Base-by-base conservation (phyloP, 768 basidiomycete species). In the Termitomyces sp. region DNA sequence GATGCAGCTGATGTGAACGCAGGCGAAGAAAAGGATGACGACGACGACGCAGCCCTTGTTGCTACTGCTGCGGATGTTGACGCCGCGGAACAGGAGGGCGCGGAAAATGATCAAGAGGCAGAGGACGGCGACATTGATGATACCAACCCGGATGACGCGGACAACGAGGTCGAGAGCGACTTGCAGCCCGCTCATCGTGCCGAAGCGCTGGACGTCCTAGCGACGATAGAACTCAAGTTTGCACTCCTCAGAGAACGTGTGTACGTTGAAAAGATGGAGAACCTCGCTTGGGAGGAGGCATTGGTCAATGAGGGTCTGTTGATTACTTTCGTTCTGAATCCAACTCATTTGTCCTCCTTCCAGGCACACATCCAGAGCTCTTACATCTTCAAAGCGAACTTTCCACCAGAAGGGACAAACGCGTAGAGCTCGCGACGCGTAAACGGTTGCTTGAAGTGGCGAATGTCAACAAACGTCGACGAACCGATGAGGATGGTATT, bases 221-320 rank as follows among this genome's bases (percentile, higher is more conserved):
- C 96, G 3, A 83, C 80, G 49, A 96, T 99, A 66, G 96, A 99
- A 70, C 85, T 98, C 74, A 93, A 92, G 69, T 97, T 95, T 73
- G 95, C 96, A 0, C 75, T 90, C 37, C 73, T 98, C 59, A 77
- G 96, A 51, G 95, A 98, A 71, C 80, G 86, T 54, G 79, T 98
- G 15, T 98, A 96, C 72, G 81, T 98, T 20, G 96, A 98, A 76
- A 91, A 95, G 72, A 94, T 98, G 93, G 91, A 94, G 45, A 86
- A 85, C 4, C 77, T 96, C 8, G 89, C 91, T 38, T 89, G 88
- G 85, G 96, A 98, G 73, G 94, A 98, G 69, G 76, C 83, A 14
- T 77, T 95, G 67, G 81, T 98, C 29, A 78, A 83, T 34, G 83
- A 88, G 47, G 91, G 95, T 94, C 66, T 66, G 86, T 77, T 48